Conservation (phyloP, 2,329 filamentous ascomycete species). For the Thermomyces lanuginosus region DNA sequence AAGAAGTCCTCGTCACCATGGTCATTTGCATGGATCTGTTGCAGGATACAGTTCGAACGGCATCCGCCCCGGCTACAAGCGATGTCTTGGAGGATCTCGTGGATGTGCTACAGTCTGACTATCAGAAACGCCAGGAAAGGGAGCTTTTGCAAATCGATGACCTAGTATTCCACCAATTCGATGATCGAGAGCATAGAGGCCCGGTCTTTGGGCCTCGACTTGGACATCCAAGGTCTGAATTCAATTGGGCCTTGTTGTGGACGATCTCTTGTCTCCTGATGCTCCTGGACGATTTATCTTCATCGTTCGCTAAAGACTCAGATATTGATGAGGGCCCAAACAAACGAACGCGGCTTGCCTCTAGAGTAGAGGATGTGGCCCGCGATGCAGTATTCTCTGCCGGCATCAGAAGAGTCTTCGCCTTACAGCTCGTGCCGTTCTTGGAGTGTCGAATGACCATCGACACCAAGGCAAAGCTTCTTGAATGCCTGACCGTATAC, state of each 20-base stretch:
- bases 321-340: slow-evolving; percentile 9
- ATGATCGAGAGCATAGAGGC: slow-evolving; percentile 19
- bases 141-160: slow-evolving; percentile 67
- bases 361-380: slow-evolving; percentile 21
- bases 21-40: slow-evolving; percentile 49
- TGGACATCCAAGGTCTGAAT: slow-evolving; percentile 19
- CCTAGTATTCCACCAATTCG: slow-evolving; percentile 38
- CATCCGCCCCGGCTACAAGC: slow-evolving; percentile 24
- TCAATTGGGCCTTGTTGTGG: slow-evolving; percentile 26
- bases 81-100: slow-evolving; percentile 46
- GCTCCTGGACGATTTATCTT: slow-evolving; percentile 16
- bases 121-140: slow-evolving; percentile 52
- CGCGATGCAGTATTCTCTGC: slow-evolving; percentile 21
- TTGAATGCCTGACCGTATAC: slow-evolving; percentile 42
- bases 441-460: slow-evolving; percentile 30
- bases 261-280: slow-evolving; percentile 25
- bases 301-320: slow-evolving; percentile 4
- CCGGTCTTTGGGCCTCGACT: slow-evolving; percentile 21
- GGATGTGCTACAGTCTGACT: slow-evolving; percentile 61
- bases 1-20: slow-evolving; percentile 61
- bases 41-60: slow-evolving; percentile 23
- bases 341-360: slow-evolving; percentile 23
- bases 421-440: slow-evolving; percentile 40
- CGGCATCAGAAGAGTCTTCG: slow-evolving; percentile 28
- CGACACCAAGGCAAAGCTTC: slow-evolving; percentile 38